Base-by-base conservation (phyloP, 257 asterid species). In the Ilex asprella region DNA sequence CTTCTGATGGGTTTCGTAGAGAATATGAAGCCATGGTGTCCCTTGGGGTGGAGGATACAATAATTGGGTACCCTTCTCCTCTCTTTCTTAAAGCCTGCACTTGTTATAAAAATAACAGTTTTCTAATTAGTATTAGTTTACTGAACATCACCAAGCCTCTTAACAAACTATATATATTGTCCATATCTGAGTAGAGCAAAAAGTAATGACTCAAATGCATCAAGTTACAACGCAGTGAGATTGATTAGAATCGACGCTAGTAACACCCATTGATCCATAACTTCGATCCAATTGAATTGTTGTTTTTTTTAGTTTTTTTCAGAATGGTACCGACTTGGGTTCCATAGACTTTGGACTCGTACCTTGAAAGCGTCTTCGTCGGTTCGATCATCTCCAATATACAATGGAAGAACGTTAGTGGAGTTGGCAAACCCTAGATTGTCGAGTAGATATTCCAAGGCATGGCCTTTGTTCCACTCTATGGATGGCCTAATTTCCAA, bases 291-390 rank as follows among this genome's bases (percentile, higher is more conserved):
- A 41, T 41, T 7, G 47, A 41, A 1, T 41, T 41, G 12, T 6
- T 1, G 1, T 7, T 41, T 41, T 41, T 6, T 1, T 7, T 6
- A 41, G 1, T 6, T 41, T 41, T 41, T 41, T 6, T 41, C 12
- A 6, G 12, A 41, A 41, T 7, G 47, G 47, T 41, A 11, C 10
- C 7, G 12, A 41, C 47, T 41, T 21, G 27, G 27, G 27, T 21
- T 21, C 27, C 27, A 21, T 21, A 21, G 27, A 21, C 10, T 53
- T 15, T 41, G 7, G 10, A 55, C n/a, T 12, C 6, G 10, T 59
- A 89, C 97, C 95, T 83, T 80, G 55, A 90, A 90, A 2, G 93
- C 97, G 60, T 90, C 97, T 77, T 90, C 97, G 14, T 90, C 97
- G 7, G 95, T 85, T 63, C 63, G 78, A 68, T 90, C 97, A 55